Conservation (phyloP, 2,329 filamentous ascomycete species). For the Grosmannia clavigera region DNA sequence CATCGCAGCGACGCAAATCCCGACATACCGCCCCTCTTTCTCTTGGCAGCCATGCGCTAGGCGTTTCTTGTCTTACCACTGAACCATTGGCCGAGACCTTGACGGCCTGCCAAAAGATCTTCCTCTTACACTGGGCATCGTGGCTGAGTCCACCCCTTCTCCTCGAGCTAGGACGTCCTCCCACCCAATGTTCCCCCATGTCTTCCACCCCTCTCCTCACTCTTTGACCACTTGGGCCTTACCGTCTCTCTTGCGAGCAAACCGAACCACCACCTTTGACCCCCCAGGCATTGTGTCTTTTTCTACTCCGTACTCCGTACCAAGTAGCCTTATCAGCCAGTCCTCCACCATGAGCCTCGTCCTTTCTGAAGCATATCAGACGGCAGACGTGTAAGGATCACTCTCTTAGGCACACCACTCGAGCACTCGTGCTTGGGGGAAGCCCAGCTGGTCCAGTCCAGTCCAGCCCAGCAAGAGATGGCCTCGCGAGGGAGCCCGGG, state of each 20-base stretch:
- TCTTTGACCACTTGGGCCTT: not conserved
- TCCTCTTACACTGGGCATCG: not conserved
- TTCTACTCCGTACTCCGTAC: not conserved
- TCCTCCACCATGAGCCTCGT: not conserved
- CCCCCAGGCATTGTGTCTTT: not conserved
- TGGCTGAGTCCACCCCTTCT: not conserved
- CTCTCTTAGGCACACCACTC: too few species aligned
- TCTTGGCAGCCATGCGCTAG: not conserved
- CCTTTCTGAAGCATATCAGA: not conserved
- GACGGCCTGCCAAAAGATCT: not conserved
- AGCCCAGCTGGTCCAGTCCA: not conserved
- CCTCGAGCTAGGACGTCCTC: not conserved
- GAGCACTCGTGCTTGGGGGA: not conserved
- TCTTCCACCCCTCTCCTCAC: too few species aligned
- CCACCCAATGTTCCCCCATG: not conserved
- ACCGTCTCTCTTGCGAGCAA: not conserved
- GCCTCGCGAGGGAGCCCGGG: not conserved
- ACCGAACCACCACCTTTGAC: not conserved
- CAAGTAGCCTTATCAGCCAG: not conserved
- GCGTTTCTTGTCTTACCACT: not conserved
- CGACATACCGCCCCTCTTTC: not conserved
- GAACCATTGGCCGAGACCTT: not conserved
- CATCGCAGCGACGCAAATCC: not conserved
- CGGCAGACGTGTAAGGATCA: not conserved
- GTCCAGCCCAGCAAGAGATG: not conserved